A percentile compares a stretch with the other conserved stretches of the same genome.
Conservation (phyloP, 768 basidiomycete species). For the Lactarius hatsudake region DNA sequence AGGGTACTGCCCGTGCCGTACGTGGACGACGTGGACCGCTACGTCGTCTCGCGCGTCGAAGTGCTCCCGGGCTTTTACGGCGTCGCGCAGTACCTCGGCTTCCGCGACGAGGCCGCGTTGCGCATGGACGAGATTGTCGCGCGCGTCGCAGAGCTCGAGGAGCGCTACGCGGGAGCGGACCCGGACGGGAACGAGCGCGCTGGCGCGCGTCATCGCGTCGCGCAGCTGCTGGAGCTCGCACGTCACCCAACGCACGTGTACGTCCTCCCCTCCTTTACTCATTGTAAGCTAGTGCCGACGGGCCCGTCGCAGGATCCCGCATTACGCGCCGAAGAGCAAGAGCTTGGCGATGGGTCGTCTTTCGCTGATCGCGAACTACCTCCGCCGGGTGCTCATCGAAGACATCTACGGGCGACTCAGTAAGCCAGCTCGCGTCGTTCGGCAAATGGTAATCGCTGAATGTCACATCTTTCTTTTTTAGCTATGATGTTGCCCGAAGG, state of each 20-base stretch:
- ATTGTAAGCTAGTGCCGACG: background rate
- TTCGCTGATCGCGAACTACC: constrained; percentile 39
- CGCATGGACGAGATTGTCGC: constrained; percentile 48
- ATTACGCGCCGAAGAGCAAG: constrained; percentile 54
- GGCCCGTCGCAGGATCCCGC: constrained; percentile 44
- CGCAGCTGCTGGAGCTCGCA: constrained; percentile 43
- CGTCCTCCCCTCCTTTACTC: constrained; percentile 26
- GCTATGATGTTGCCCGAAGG: constrained; percentile 64
- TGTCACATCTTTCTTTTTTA: constrained; percentile 24
- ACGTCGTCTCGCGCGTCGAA: constrained; percentile 55
- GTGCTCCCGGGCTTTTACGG: constrained; percentile 58
- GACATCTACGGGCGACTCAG: constrained; percentile 59
- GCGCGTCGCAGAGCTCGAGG: constrained; percentile 50
- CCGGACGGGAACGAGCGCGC: constrained; percentile 35
- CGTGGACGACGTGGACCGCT: constrained; percentile 50
- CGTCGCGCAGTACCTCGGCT: constrained; percentile 57
- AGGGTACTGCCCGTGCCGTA: constrained; percentile 49
- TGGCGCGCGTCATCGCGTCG: constrained; percentile 26
- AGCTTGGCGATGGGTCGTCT: constrained; percentile 35
- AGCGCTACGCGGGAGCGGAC: constrained; percentile 31
- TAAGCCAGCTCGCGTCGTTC: constrained; percentile 31
- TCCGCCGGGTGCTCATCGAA: constrained; percentile 54
- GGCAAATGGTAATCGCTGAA: background rate
- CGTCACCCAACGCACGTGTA: constrained; percentile 56
- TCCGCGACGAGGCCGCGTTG: constrained; percentile 44